Conservation (phyloP, 768 basidiomycete genomes). For the Lanmaoa rubissima region DNA sequence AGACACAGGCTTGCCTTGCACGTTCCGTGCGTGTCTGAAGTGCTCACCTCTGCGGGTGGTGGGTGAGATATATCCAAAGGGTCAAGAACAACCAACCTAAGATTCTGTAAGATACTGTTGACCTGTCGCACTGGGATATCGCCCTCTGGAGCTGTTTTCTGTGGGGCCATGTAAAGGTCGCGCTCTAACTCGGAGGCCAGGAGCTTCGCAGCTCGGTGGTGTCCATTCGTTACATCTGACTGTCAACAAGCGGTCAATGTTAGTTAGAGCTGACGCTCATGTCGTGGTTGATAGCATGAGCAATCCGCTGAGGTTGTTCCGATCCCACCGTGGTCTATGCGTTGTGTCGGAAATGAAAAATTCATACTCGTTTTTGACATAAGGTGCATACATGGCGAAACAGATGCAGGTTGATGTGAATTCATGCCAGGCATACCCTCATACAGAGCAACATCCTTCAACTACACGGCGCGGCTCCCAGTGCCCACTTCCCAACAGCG, state of each 20-base stretch:
- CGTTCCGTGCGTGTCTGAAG: conserved; percentile 62
- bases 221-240: conserved; percentile 4
- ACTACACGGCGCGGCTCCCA: conserved; percentile 5
- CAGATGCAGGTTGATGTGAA: conserved; percentile 17
- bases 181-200: background rate
- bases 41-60: conserved; percentile 58
- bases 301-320: background rate
- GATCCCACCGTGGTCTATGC: background rate
- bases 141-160: conserved; percentile 3
- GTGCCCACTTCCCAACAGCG: conserved; percentile 3
- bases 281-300: background rate
- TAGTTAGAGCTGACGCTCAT: background rate
- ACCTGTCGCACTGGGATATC: conserved; percentile 24
- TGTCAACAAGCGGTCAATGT: background rate
- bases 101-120: conserved; percentile 28
- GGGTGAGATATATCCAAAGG: background rate
- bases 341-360: background rate
- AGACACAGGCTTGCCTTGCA: conserved; percentile 30
- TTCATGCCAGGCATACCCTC: conserved; percentile 35
- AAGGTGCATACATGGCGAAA: conserved; percentile 28
- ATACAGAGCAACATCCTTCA: conserved; percentile 17
- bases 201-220: background rate
- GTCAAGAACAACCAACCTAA: conserved; percentile 22
- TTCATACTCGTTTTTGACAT: conserved; percentile 29
- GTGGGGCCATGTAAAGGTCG: conserved; percentile 10